A percentile compares a stretch with the other conserved stretches of the same genome.
Evolutionary conservation across 371 early-diverging fungal genomes (phyloP).

Genomic region (Mortierella sp.): DNA sequence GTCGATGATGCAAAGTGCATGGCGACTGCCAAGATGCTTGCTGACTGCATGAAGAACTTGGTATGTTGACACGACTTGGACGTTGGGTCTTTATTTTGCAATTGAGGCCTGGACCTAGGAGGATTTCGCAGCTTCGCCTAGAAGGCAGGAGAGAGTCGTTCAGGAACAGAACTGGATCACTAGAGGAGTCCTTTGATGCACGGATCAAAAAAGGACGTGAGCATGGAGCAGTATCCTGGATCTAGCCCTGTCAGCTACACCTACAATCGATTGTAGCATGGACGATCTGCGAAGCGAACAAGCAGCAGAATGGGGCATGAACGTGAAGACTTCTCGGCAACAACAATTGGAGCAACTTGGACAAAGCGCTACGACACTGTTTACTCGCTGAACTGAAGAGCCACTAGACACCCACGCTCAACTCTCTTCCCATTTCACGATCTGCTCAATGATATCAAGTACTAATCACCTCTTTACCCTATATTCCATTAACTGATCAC

Average conservation of each 20-base stretch:
- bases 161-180: neutral
- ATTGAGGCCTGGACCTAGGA: neutral
- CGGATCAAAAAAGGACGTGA: neutral
- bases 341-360: neutral
- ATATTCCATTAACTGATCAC: neutral
- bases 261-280: neutral
- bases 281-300: neutral
- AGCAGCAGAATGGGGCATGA: neutral
- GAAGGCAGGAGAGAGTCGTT: neutral
- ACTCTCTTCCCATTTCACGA: neutral
- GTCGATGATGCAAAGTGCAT: slow-evolving; percentile 73
- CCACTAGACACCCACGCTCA: neutral
- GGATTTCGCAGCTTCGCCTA: neutral
- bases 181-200: neutral
- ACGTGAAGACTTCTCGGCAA: neutral
- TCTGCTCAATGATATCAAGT: neutral
- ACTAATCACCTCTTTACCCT: neutral
- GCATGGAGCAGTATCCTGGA: neutral
- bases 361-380: neutral
- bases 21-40: slow-evolving; percentile 68
- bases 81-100: neutral
- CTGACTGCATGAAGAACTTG: slow-evolving; percentile 75
- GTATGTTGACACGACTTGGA: slow-evolving; percentile 51
- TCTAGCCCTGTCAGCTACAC: neutral
- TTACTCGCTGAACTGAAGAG: neutral